Percentiles rank a stretch among this genome's conserved stretches.
Conservation (phyloP, 108 stramenopile genomes). For the Skeletonema tropicum region DNA sequence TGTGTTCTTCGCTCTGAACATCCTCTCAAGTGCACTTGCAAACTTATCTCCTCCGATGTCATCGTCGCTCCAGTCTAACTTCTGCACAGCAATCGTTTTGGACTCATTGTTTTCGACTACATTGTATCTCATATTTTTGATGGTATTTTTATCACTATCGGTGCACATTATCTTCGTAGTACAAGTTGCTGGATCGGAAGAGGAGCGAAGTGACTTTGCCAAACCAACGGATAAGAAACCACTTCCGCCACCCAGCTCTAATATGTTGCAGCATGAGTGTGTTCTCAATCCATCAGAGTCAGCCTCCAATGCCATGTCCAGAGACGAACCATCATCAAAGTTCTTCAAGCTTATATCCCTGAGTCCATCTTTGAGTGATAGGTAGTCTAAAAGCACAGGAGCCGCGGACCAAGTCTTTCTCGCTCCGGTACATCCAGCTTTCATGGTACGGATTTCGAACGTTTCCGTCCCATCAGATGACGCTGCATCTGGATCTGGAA, state of each 20-base stretch:
- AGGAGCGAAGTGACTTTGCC: constrained; percentile 1
- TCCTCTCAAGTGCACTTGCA: constrained; percentile 7
- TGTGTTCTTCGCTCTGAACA: neutral
- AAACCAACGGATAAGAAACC: neutral
- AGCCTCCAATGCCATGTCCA: neutral
- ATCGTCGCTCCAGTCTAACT: neutral
- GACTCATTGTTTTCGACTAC: neutral
- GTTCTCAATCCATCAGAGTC: neutral
- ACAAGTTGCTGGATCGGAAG: neutral
- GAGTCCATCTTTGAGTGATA: neutral
- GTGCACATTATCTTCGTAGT: neutral
- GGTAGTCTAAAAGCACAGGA: neutral
- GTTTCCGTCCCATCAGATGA: neutral
- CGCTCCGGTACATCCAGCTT: neutral
- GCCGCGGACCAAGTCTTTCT: neutral
- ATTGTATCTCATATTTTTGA: constrained; percentile 5
- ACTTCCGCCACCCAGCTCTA: neutral
- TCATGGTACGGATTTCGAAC: neutral
- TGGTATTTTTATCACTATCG: constrained; percentile 1
- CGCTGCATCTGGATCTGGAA: neutral
- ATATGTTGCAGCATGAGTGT: neutral
- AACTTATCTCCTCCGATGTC: neutral
- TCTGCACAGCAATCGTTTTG: neutral
- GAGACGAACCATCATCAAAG: neutral
- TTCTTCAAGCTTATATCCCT: neutral